These are phyloP conservation scores for Penicillium macrosclerotiorum DNA, from an alignment of 495 filamentous ascomycete genomes.

Conservation along the genomic window DNA sequence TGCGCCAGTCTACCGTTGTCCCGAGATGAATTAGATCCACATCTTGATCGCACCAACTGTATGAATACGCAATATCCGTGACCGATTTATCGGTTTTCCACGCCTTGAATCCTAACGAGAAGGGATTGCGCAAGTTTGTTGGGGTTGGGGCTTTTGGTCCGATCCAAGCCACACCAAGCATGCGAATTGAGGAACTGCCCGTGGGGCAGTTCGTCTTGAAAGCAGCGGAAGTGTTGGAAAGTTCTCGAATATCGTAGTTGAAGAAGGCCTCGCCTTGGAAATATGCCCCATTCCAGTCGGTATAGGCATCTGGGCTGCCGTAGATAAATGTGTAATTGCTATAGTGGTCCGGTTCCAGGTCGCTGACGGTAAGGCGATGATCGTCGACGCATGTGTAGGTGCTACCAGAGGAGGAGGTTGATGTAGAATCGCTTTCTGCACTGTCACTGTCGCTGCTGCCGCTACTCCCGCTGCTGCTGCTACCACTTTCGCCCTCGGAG, in stretches of 20 bases:
- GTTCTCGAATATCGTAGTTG: background rate
- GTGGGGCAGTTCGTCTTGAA: background rate
- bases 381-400: background rate
- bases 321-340: background rate
- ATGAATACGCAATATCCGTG: too few relatives aligned
- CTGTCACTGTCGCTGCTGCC: background rate
- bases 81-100: too few relatives aligned
- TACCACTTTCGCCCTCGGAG: background rate
- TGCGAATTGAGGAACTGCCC: background rate
- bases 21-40: too few relatives aligned
- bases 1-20: too few relatives aligned
- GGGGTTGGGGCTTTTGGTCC: background rate
- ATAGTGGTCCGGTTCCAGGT: background rate
- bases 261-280: background rate
- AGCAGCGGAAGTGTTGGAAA: background rate
- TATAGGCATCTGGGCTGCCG: background rate
- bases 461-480: background rate
- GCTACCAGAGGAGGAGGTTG: background rate
- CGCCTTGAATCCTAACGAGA: too few relatives aligned
- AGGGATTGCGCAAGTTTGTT: too few relatives aligned
- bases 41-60: too few relatives aligned
- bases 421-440: background rate
- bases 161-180: background rate
- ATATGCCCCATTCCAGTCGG: background rate
- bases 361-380: background rate